A percentile compares a stretch with the other conserved stretches of the same genome.
phyloP scores from a whole-genome alignment of 495 filamentous ascomycete species.

The Podospora conica region DNA sequence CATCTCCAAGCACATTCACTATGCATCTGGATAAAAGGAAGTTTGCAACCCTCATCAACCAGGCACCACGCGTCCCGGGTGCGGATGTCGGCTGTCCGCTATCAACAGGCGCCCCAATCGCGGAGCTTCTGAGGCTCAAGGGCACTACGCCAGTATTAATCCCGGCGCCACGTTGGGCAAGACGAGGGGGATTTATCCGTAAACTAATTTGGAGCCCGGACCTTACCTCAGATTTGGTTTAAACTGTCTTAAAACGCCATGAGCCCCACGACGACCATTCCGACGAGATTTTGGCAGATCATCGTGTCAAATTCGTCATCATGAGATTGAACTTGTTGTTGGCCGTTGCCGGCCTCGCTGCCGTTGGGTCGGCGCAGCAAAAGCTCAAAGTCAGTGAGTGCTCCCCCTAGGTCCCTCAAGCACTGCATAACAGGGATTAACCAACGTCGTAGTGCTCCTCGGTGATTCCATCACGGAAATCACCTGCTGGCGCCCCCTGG shows the following conservation, averaged over 20 bases:
- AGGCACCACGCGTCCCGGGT: too few species aligned
- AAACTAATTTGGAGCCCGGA: background rate
- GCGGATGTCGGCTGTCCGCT: background rate
- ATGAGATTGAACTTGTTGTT: constrained; percentile 8
- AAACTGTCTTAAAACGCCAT: background rate
- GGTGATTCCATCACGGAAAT: constrained; percentile 36
- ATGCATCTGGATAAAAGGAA: too few species aligned
- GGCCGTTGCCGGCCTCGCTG: constrained; percentile 12
- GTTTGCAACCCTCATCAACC: too few species aligned
- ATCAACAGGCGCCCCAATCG: constrained; percentile 6
- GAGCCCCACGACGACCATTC: background rate
- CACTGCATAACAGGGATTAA: background rate
- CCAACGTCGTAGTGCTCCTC: constrained; percentile 21
- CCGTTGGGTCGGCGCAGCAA: constrained; percentile 5
- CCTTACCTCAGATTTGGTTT: background rate
- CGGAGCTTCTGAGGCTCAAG: background rate
- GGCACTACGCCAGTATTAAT: background rate
- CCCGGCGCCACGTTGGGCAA: background rate
- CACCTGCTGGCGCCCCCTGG: constrained; percentile 31
- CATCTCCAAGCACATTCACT: too few species aligned
- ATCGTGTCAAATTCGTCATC: constrained; percentile 3
- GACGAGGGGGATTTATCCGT: background rate
- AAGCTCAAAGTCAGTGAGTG: constrained; percentile 23
- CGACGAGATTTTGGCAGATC: background rate
- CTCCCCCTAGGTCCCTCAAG: background rate